A percentile compares a stretch with the other conserved stretches of the same genome.
Evolutionary conservation across 495 filamentous ascomycete species (phyloP).

Genomic region (Aspergillus heteromorphus): DNA sequence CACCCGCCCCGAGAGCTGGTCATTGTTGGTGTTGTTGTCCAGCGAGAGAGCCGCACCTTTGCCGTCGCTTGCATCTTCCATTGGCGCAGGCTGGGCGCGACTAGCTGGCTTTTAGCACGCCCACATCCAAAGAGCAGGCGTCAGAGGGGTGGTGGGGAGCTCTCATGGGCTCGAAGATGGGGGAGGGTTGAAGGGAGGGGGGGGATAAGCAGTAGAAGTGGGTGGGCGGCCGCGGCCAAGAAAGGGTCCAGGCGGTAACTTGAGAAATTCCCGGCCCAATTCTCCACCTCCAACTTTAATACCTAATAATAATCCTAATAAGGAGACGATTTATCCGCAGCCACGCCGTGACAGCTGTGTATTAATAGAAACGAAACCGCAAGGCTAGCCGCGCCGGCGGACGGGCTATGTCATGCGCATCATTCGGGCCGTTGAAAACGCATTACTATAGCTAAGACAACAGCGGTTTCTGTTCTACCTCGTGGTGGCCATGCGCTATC

Average conservation of each 20-base stretch:
- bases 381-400: not conserved
- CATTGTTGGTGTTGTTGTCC: slow-evolving; percentile 14
- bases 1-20: slow-evolving; percentile 24
- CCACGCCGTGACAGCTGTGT: not conserved
- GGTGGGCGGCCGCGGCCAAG: not conserved
- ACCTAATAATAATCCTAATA: no score
- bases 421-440: not conserved
- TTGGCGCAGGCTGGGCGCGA: slow-evolving; percentile 26
- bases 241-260: slow-evolving; percentile 3
- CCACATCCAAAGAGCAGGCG: slow-evolving; percentile 14
- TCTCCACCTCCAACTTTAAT: not conserved
- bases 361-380: not conserved
- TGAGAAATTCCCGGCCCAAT: not conserved
- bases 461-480: not conserved
- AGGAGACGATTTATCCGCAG: not conserved
- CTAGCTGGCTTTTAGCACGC: slow-evolving; percentile 15
- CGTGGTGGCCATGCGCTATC: not conserved
- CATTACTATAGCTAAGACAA: not conserved
- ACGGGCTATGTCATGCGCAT: not conserved
- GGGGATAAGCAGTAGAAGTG: not conserved
- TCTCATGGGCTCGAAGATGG: not conserved
- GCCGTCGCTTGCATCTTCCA: slow-evolving; percentile 33
- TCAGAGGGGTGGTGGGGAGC: not conserved
- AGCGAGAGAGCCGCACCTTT: slow-evolving; percentile 24
- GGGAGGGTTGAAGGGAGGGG: not conserved